phyloP scores from a whole-genome alignment of 768 basidiomycete species.

The Calocybe gangraenosa region DNA sequence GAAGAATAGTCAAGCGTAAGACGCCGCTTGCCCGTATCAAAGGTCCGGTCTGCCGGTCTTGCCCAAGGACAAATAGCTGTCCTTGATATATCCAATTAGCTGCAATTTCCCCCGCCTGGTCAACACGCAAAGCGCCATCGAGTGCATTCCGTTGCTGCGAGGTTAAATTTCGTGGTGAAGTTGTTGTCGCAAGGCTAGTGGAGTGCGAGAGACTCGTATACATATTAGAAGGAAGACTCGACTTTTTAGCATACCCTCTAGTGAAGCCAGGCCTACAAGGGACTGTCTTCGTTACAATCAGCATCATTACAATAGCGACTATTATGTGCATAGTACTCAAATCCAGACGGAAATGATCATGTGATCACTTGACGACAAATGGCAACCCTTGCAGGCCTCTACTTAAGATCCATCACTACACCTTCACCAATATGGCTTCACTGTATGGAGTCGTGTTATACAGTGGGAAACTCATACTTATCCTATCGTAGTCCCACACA shows the following conservation, averaged over 20 bases:
- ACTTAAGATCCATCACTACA: not conserved
- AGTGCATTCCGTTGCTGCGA: conserved; percentile 44
- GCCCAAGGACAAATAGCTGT: conserved; percentile 70
- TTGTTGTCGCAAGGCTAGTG: conserved; percentile 36
- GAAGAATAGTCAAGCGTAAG: not conserved
- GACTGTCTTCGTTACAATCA: too few species aligned
- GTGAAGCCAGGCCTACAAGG: not conserved
- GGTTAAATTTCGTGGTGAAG: conserved; percentile 55
- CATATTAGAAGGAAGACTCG: conserved; percentile 34
- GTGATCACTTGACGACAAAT: conserved; percentile 3
- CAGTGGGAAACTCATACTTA: not conserved
- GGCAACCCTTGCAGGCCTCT: not conserved
- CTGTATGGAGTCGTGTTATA: conserved; percentile 27
- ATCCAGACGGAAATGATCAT: too few species aligned
- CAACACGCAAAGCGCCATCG: conserved; percentile 77
- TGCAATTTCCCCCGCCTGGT: conserved; percentile 94
- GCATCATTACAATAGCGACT: too few species aligned
- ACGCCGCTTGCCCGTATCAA: conserved; percentile 65
- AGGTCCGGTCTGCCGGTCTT: conserved; percentile 48
- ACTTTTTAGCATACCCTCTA: conserved; percentile 1
- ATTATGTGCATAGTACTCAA: too few species aligned
- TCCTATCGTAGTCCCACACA: conserved; percentile 50
- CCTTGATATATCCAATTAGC: conserved; percentile 96
- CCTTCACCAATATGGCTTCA: conserved; percentile 33
- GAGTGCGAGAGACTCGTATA: conserved; percentile 40